Conservation (phyloP, 331 rosid species). For the Acacia pycnantha region DNA sequence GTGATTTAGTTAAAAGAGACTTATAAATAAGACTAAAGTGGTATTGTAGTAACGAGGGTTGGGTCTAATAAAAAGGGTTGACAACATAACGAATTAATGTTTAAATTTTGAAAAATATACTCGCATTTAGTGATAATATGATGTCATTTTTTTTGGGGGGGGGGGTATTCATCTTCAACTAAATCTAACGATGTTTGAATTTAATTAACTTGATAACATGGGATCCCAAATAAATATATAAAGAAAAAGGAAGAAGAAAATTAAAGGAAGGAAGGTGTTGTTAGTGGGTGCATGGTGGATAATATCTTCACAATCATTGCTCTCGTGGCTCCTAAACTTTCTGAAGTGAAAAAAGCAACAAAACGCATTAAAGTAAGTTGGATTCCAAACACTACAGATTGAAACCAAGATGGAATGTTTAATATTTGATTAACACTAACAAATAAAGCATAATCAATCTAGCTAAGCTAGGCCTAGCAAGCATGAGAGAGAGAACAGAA, state of each 20-base stretch:
- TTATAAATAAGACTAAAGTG: background rate
- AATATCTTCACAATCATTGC: background rate
- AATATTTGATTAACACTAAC: constrained; percentile 44
- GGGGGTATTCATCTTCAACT: background rate
- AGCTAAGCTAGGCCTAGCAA: constrained; percentile 20
- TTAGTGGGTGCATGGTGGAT: background rate
- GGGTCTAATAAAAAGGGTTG: too few relatives aligned
- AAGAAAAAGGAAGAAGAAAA: background rate
- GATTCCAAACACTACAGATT: background rate
- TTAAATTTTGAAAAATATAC: too few relatives aligned
- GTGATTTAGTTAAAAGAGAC: too few relatives aligned
- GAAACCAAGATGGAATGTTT: background rate
- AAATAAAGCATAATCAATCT: constrained; percentile 28
- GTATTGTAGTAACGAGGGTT: too few relatives aligned
- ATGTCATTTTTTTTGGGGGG: too few relatives aligned
- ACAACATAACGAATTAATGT: too few relatives aligned
- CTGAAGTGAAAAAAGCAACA: background rate
- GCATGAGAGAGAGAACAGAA: background rate
- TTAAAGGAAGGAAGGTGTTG: background rate
- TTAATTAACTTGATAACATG: background rate
- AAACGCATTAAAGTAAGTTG: background rate
- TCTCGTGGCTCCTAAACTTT: background rate
- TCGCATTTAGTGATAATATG: too few relatives aligned
- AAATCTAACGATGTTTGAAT: too few relatives aligned
- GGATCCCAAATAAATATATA: background rate